phyloP scores from a whole-genome alignment of 1,139 yeast species.

The Meyerozyma sp. region DNA sequence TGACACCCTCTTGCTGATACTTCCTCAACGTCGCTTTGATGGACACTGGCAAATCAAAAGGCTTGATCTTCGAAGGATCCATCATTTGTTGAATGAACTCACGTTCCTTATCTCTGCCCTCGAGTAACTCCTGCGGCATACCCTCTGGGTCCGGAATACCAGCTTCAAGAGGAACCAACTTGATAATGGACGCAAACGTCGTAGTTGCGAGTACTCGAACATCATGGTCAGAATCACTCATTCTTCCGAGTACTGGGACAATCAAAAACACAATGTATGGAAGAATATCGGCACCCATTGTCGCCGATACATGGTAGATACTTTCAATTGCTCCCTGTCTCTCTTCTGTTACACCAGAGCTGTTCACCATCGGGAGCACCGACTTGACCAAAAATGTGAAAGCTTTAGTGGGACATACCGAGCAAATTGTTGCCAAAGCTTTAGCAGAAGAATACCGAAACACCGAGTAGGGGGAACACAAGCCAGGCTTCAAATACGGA shows the following conservation, averaged over 20 bases:
- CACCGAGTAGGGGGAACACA: conserved; percentile 69
- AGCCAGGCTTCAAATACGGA: conserved; percentile 53
- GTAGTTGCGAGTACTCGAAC: conserved; percentile 91
- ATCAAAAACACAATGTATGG: conserved; percentile 95
- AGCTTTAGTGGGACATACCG: conserved; percentile 66
- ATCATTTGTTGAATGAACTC: conserved; percentile 96
- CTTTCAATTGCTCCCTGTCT: conserved; percentile 96
- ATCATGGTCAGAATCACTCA: conserved; percentile 93
- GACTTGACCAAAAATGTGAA: conserved; percentile 77
- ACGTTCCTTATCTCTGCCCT: conserved; percentile 90
- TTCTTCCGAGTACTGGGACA: conserved; percentile 94
- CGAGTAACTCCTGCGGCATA: conserved; percentile 77
- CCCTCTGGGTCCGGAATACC: conserved; percentile 96
- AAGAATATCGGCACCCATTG: conserved; percentile 84
- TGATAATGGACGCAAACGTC: conserved; percentile 93
- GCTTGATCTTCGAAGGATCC: conserved; percentile 90
- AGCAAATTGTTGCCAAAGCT: conserved; percentile 78
- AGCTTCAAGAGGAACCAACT: conserved; percentile 92
- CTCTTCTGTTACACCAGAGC: conserved; percentile 67
- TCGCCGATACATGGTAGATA: conserved; percentile 73
- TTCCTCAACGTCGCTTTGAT: conserved; percentile 90
- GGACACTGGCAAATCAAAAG: conserved; percentile 84
- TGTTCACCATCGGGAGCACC: conserved; percentile 75
- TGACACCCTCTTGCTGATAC: conserved; percentile 97
- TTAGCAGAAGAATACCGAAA: conserved; percentile 88